phyloP scores from a whole-genome alignment of 345 rosid species.

The Eucalyptus paniculata region DNA sequence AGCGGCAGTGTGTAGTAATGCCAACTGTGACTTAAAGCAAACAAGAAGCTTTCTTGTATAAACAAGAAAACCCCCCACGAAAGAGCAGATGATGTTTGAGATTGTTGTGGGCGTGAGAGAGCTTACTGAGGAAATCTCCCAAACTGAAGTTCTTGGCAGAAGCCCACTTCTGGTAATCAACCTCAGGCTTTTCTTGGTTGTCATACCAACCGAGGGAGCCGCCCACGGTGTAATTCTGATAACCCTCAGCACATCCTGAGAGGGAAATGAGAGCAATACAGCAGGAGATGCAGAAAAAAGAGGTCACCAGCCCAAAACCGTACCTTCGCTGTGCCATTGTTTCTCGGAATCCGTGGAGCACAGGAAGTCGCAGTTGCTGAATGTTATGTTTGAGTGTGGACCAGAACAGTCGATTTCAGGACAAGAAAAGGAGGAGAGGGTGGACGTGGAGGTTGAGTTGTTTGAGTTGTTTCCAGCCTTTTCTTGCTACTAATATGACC shows the following conservation, averaged over 20 bases:
- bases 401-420: background rate
- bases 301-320: background rate
- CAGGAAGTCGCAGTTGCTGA: background rate
- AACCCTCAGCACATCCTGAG: slow-evolving; percentile 29
- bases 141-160: slow-evolving; percentile 52
- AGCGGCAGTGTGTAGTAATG: background rate
- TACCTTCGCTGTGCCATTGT: slow-evolving; percentile 1
- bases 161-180: slow-evolving; percentile 84
- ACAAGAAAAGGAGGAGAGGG: background rate
- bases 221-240: slow-evolving; percentile 88
- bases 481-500: background rate
- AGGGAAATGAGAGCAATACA: background rate
- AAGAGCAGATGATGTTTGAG: background rate
- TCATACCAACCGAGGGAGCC: slow-evolving; percentile 74
- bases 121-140: slow-evolving; percentile 94
- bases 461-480: background rate
- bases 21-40: background rate
- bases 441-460: background rate
- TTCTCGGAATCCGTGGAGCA: background rate
- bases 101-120: background rate
- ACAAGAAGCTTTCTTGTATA: background rate
- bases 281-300: background rate
- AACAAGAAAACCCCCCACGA: background rate
- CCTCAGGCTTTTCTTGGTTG: slow-evolving; percentile 28
- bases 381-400: background rate